Base-by-base conservation (phyloP, 108 stramenopile genomes). In the Bacterosira constricta region DNA sequence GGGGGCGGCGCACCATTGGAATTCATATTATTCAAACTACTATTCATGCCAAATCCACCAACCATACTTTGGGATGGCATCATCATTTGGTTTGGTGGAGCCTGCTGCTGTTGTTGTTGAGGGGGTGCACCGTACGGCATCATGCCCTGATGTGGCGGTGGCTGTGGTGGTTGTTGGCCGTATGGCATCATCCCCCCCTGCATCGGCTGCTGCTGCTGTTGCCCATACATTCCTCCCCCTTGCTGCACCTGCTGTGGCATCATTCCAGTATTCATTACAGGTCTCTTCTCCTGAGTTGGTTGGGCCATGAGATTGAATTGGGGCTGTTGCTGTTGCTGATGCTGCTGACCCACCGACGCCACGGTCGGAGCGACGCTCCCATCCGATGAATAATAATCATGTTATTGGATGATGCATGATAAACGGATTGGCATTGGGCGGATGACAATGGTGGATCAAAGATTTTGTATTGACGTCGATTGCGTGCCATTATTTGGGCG, bases 241-340 rank as follows among this genome's bases (percentile, higher is more conserved):
- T 26, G 5, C 27, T n/a, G n/a, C n/a, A n/a, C n/a, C n/a, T n/a
- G n/a, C n/a, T n/a, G n/a, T n/a, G n/a, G n/a, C 32, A 55, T 32
- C 66, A 72, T 73, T 15, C 63, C 63, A 30, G 27, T 53, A 75
- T 74, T 70, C 45, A 66, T 52, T 10, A 76, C 63, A 32, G 62
- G 70, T 21, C 39, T 60, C 41, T 38, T 38, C 12, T 60, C 59
- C 0, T 15, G 36, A 20, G 21, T 18, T 34, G 63, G 63, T 10
- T 26, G 63, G 11, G 36, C 50, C 63, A 49, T 50, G 34, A 50
- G 35, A 65, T 50, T 65, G 37, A 65, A 65, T 36, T 49, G 63
- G 26, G 52, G 52, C 20, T 27, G 52, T 42, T 42, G 41, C 41
- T 42, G 41, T 42, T 42, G 41, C 41, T 70, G 69, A 56, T 62